phyloP scores from a whole-genome alignment of 768 basidiomycete genomes.

The Cystobasidium tubakii region DNA sequence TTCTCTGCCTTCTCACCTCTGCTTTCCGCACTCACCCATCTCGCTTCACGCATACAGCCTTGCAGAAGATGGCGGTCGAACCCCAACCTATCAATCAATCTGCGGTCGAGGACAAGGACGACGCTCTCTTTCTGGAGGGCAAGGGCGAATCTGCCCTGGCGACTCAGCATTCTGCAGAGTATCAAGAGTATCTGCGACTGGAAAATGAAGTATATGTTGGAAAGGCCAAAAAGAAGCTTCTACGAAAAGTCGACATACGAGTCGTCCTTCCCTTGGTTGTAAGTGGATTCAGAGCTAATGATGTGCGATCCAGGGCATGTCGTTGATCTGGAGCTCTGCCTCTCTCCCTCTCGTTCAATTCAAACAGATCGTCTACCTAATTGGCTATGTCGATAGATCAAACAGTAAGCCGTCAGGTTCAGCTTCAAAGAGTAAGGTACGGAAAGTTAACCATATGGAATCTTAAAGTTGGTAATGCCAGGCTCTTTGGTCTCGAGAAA shows the following conservation, averaged over 20 bases:
- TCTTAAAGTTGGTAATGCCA: constrained; percentile 35
- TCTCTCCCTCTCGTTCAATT: not conserved
- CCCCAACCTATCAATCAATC: not conserved
- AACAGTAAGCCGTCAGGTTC: not conserved
- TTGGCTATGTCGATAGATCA: not conserved
- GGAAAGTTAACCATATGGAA: no score
- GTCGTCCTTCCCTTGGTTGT: not conserved
- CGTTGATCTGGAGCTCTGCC: no score
- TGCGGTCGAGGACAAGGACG: not conserved
- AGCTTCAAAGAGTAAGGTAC: no score
- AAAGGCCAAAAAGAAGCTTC: not conserved
- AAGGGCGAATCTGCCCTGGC: not conserved
- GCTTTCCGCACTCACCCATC: no score
- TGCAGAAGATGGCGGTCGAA: not conserved
- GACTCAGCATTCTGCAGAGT: not conserved
- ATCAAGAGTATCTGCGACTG: not conserved
- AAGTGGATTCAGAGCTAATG: not conserved
- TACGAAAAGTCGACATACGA: not conserved
- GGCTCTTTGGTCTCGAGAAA: constrained; percentile 38
- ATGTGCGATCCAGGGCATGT: not conserved
- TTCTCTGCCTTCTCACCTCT: no score
- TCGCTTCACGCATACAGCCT: no score
- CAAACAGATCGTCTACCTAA: not conserved
- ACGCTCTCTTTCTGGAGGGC: not conserved
- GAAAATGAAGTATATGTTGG: constrained; percentile 1